Evolutionary conservation across 23 red algal genomes (phyloP).

Genomic region (Gracilaria domingensis): DNA sequence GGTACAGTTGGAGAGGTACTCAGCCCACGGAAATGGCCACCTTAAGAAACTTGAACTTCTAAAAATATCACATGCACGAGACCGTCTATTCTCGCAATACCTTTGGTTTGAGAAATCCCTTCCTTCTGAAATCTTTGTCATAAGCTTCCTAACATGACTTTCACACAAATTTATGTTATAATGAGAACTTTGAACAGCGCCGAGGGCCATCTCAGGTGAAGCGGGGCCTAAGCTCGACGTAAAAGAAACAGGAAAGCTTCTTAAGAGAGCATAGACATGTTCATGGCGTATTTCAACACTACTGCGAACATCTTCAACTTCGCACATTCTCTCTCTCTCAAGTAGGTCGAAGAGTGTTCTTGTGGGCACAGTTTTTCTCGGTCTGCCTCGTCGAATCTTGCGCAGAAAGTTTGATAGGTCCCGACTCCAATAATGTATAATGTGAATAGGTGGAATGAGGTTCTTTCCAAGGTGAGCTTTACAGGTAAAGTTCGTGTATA

Average conservation of each 20-base stretch:
- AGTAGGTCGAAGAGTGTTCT: slow-evolving; percentile 45
- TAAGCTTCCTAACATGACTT: not conserved
- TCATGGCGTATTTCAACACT: slow-evolving; percentile 15
- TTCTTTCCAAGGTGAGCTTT: slow-evolving; percentile 36
- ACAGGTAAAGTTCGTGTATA: slow-evolving; percentile 23
- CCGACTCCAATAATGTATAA: slow-evolving; percentile 69
- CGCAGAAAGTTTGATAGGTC: slow-evolving; percentile 53
- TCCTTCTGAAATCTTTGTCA: slow-evolving; percentile 37
- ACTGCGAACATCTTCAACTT: not conserved
- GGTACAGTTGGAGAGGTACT: slow-evolving; percentile 18
- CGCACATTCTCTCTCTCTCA: slow-evolving; percentile 48
- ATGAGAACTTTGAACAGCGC: not conserved
- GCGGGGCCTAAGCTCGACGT: not conserved
- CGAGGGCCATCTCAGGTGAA: slow-evolving; percentile 21
- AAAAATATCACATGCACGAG: slow-evolving; percentile 10
- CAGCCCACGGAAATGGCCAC: slow-evolving; percentile 63
- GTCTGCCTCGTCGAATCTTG: slow-evolving; percentile 66
- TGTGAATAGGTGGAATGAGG: slow-evolving; percentile 27
- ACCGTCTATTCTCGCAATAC: slow-evolving; percentile 31
- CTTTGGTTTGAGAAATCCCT: slow-evolving; percentile 19
- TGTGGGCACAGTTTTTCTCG: slow-evolving; percentile 20
- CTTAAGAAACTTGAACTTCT: not conserved
- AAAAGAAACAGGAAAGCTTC: slow-evolving; percentile 19
- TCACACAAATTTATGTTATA: slow-evolving; percentile 30
- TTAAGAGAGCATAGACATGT: not conserved